Base-by-base conservation (phyloP, 495 filamentous ascomycete species). In the Hypoxylon lenormandii region DNA sequence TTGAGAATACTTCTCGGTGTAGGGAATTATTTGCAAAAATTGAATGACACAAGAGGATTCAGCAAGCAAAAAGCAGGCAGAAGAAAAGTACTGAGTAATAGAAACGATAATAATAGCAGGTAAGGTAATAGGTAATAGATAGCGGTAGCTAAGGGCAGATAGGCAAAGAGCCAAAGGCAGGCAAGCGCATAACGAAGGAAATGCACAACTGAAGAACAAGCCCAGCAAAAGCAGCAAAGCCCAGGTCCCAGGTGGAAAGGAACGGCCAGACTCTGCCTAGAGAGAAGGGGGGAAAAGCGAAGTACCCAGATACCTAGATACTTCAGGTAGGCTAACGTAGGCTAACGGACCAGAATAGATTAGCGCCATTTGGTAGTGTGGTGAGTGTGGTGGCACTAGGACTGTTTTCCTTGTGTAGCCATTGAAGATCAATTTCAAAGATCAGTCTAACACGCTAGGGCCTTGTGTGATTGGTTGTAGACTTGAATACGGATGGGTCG, bases 331-430 rank as follows among this genome's bases (percentile, higher is more conserved):
- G 23, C 23, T 63, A 19, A 66, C 13, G 61, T 58, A 66, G 57
- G 61, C 67, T 70, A 70, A 42, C 42, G 6, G 19, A 33, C 61
- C n/a, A 21, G 57, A 58, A 48, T 61, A 62, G 67, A 11, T 51
- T 70, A 70, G 67, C n/a, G 50, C 16, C 1, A 3, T 36, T 2
- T 58, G 38, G 43, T 70, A 70, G 68, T 66, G 68, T 71, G 62
- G 68, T 71, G 26, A 70, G 68, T 66, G 68, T 71, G 62, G 68
- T 71, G 26, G 19, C 68, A 71, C 68, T 71, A 71, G 68, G 68
- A 71, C 68, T 71, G 51, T 59, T 71, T 71, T 66, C 62, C 68
- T 61, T 71, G 68, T 61, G 68, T 58, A 66, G 62, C 68, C 68
- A 71, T 62, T 63, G 62, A 71, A 56, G 68, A 71, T 71, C 68